phyloP scores from a whole-genome alignment of 116 monocot species.

The Thalassia testudinum region DNA sequence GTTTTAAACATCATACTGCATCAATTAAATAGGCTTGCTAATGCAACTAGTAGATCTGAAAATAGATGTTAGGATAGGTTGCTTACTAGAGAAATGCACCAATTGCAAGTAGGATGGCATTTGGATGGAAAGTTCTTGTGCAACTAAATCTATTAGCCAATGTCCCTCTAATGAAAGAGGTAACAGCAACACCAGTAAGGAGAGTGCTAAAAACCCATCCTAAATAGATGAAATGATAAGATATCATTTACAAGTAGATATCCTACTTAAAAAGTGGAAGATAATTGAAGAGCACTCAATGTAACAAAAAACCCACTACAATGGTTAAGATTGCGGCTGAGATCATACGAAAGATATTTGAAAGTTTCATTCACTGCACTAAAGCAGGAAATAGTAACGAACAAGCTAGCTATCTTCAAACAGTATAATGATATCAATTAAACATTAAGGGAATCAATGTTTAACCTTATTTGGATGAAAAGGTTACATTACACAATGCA shows the following conservation, averaged over 20 bases:
- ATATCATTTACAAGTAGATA: too few species aligned
- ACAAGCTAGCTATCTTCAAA: too few species aligned
- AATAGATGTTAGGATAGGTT: background rate
- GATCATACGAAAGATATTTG: conserved; percentile 80
- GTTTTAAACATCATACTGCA: too few species aligned
- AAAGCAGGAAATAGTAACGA: too few species aligned
- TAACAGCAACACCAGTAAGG: too few species aligned
- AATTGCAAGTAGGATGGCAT: conserved; percentile 76
- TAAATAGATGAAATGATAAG: conserved; percentile 8
- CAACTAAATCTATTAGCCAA: conserved; percentile 96
- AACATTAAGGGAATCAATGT: too few species aligned
- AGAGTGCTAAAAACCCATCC: conserved; percentile 99
- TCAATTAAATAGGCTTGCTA: background rate
- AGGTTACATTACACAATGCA: background rate
- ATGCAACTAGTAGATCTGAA: background rate
- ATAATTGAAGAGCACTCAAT: too few species aligned
- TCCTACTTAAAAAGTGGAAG: too few species aligned
- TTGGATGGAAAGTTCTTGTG: conserved; percentile 68
- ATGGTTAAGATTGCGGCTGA: conserved; percentile 24
- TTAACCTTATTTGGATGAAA: too few species aligned
- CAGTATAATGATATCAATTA: too few species aligned
- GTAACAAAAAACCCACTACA: too few species aligned
- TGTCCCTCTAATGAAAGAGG: conserved; percentile 85
- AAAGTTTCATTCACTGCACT: conserved; percentile 94
- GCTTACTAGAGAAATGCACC: conserved; percentile 80